Base-by-base conservation (phyloP, 345 rosid genomes). In the Lumnitzera racemosa region DNA sequence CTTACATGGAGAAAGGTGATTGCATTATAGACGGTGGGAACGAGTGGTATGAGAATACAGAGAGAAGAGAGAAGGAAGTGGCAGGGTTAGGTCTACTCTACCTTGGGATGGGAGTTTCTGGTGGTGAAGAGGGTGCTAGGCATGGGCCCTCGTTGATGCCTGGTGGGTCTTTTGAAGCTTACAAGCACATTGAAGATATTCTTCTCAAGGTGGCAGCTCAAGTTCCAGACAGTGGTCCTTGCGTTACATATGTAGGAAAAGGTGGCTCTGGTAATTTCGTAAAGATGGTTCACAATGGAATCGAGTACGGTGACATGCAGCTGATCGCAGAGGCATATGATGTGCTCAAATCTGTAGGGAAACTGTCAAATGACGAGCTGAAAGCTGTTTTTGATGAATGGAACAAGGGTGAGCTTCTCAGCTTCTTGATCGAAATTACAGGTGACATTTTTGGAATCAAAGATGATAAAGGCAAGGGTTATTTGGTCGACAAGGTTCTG, bases 121-220 rank as follows among this genome's bases (percentile, higher is more conserved):
- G 96, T 55, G 98, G 98, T 59, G 98, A 92, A 77, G 98, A 92
- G 68, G 98, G 96, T 68, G 98, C 98, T 56, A 78, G 96, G 43
- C 50, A 83, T 61, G 96, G 98, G 0, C 98, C 98, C 20, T 89
- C 96, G 24, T 12, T 92, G 87, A 92, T 92, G 98, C 96, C 94
- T 55, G 98, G 96, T 63, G 96, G 96, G 27, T 92, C 98, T 13
- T 78, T 75, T 24, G 91, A 87, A 67, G 98, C 95, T 12, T 92
- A 78, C 78, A 82, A 87, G 76, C 57, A 87, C 64, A 83, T 92
- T 7, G 96, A 92, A 69, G 96, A 87, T 73, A 92, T 92, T 75
- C 83, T 92, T 50, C 84, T 87, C 55, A 87, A 87, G 79, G 98
- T 92, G 67, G 87, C 98, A 12, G 98, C 98, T 67, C 96, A 89